Conservation (phyloP, 139 green algal species). For the Coccomyxa sp. region DNA sequence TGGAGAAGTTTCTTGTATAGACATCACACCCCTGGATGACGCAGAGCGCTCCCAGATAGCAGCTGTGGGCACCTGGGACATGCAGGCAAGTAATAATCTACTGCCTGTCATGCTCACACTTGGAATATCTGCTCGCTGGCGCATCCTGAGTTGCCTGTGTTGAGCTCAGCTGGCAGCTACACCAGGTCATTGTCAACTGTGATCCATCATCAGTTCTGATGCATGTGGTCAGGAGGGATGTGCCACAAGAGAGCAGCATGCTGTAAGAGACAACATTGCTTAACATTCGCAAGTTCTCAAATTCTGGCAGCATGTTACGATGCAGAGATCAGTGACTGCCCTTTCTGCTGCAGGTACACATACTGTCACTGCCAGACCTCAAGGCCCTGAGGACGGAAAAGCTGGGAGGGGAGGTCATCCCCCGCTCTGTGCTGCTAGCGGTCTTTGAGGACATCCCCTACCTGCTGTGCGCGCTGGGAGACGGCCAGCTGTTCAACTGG, state of each 20-base stretch:
- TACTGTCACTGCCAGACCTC: slow-evolving; percentile 38
- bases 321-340: too few species aligned
- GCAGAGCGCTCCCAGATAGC: slow-evolving; percentile 27
- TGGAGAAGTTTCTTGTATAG: slow-evolving; percentile 86
- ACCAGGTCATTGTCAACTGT: too few species aligned
- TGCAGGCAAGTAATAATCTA: background rate
- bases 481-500: slow-evolving; percentile 67
- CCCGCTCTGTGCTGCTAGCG: slow-evolving; percentile 70
- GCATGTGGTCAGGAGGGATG: too few species aligned
- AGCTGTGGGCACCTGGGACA: slow-evolving; percentile 68
- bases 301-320: too few species aligned
- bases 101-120: slow-evolving; percentile 1
- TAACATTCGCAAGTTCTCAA: too few species aligned
- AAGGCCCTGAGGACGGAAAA: slow-evolving; percentile 29
- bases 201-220: too few species aligned
- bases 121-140: slow-evolving; percentile 5
- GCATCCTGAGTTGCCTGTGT: too few species aligned
- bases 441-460: slow-evolving; percentile 77
- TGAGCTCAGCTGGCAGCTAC: too few species aligned
- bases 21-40: slow-evolving; percentile 60
- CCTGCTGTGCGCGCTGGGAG: slow-evolving; percentile 79
- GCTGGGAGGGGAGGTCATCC: slow-evolving; percentile 76
- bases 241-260: too few species aligned
- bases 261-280: too few species aligned
- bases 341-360: too few species aligned